These are phyloP conservation scores for Wickerhamiella alocasiicola DNA, from an alignment of 805 yeast genomes.

Conservation along the genomic window DNA sequence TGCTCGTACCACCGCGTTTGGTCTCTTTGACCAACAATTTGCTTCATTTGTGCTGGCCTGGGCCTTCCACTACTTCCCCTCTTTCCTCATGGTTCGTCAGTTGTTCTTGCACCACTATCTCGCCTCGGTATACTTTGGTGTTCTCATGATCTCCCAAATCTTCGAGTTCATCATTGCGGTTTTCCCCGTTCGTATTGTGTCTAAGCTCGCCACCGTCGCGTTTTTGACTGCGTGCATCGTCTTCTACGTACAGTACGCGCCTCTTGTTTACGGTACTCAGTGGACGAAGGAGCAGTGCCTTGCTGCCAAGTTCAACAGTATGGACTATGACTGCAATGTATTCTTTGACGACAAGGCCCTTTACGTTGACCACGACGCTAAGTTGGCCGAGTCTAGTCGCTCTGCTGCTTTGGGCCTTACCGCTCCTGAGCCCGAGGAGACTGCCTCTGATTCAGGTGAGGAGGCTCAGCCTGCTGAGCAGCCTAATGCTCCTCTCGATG, in stretches of 20 bases:
- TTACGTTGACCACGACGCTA: slow-evolving; percentile 20
- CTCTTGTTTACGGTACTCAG: slow-evolving; percentile 62
- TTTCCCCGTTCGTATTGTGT: slow-evolving; percentile 15
- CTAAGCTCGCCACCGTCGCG: slow-evolving; percentile 32
- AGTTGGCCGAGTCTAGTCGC: slow-evolving; percentile 6
- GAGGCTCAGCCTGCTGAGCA: slow-evolving; percentile 15
- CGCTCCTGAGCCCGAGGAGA: slow-evolving; percentile 2
- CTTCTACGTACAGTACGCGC: slow-evolving; percentile 50
- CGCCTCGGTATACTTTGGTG: slow-evolving; percentile 83
- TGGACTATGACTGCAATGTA: slow-evolving; percentile 81
- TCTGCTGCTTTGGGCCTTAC: slow-evolving; percentile 6
- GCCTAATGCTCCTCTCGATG: slow-evolving; percentile 6
- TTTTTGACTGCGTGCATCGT: slow-evolving; percentile 40
- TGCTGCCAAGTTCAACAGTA: slow-evolving; percentile 47
- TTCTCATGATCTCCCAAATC: slow-evolving; percentile 58
- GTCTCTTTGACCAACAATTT: slow-evolving; percentile 26
- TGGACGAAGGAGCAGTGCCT: slow-evolving; percentile 69
- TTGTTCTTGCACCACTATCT: slow-evolving; percentile 86
- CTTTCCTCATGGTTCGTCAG: slow-evolving; percentile 78
- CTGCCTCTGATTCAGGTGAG: slow-evolving; percentile 11
- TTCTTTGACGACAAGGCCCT: slow-evolving; percentile 30
- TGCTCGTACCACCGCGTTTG: slow-evolving; percentile 16
- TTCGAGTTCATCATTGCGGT: slow-evolving; percentile 27
- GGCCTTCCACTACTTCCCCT: slow-evolving; percentile 46
- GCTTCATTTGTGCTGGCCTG: slow-evolving; percentile 44